Conservation (phyloP, 441 rosid species). For the Erysimum pusillum region DNA sequence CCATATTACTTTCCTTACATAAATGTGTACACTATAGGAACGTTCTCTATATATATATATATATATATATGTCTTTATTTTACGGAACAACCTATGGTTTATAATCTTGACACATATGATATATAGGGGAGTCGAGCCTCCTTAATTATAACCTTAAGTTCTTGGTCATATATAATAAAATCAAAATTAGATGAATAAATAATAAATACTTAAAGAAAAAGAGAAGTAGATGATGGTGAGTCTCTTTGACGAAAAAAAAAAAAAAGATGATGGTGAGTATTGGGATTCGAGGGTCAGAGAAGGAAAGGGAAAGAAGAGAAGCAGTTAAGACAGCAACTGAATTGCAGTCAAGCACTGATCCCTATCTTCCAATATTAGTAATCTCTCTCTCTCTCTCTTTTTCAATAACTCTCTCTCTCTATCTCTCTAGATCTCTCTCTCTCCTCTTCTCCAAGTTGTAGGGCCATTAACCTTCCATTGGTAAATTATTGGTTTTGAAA, state of each 20-base stretch:
- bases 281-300: constrained; percentile 47
- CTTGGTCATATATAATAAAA: constrained; percentile 33
- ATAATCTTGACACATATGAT: not conserved
- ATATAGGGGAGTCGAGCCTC: not conserved
- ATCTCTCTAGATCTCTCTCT: not conserved
- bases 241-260: not conserved
- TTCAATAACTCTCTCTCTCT: constrained; percentile 14
- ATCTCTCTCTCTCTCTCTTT: constrained; percentile 13
- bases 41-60: not conserved
- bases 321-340: constrained; percentile 52
- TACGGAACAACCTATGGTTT: not conserved
- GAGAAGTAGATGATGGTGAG: constrained; percentile 19
- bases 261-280: constrained; percentile 30
- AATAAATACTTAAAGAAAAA: not conserved
- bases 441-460: constrained; percentile 38
- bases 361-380: constrained; percentile 35
- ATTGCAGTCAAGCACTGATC: constrained; percentile 49
- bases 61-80: not conserved
- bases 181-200: not conserved
- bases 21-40: not conserved
- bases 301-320: constrained; percentile 51
- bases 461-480: constrained; percentile 34
- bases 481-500: constrained; percentile 37
- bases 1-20: not conserved
- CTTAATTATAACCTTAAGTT: constrained; percentile 4